phyloP scores from a whole-genome alignment of 441 rosid species.

The Erysimum cheiri region DNA sequence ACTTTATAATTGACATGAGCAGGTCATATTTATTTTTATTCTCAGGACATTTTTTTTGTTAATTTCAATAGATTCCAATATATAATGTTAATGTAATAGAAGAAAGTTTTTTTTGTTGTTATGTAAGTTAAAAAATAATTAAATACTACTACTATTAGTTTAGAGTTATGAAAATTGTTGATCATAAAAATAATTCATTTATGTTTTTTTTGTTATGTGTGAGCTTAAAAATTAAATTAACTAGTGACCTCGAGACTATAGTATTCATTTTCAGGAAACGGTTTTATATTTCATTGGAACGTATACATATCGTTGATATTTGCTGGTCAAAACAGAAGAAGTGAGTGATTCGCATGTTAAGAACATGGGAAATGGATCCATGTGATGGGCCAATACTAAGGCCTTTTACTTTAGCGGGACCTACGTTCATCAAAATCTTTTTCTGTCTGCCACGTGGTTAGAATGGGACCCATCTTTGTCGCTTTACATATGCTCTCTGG shows the following conservation, averaged over 20 bases:
- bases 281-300: background rate
- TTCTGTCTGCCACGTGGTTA: constrained; percentile 43
- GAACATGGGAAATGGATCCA: constrained; percentile 36
- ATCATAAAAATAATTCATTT: too few relatives aligned
- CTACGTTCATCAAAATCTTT: constrained; percentile 34
- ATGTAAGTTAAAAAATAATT: too few relatives aligned
- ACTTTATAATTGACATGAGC: background rate
- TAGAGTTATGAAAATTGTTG: too few relatives aligned
- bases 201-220: too few relatives aligned
- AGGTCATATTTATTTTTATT: background rate
- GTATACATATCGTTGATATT: too few relatives aligned
- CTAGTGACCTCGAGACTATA: too few relatives aligned
- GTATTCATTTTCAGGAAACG: background rate
- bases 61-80: background rate
- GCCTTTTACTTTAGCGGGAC: constrained; percentile 34
- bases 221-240: too few relatives aligned
- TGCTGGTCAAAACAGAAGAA: background rate
- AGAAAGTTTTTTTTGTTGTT: too few relatives aligned
- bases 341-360: constrained; percentile 20
- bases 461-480: constrained; percentile 33
- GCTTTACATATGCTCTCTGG: constrained; percentile 38
- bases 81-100: background rate
- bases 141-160: too few relatives aligned
- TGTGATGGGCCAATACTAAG: constrained; percentile 40
- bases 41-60: background rate